These are phyloP conservation scores for Botrytis elliptica DNA, from an alignment of 2,329 filamentous ascomycete genomes.

Conservation along the genomic window DNA sequence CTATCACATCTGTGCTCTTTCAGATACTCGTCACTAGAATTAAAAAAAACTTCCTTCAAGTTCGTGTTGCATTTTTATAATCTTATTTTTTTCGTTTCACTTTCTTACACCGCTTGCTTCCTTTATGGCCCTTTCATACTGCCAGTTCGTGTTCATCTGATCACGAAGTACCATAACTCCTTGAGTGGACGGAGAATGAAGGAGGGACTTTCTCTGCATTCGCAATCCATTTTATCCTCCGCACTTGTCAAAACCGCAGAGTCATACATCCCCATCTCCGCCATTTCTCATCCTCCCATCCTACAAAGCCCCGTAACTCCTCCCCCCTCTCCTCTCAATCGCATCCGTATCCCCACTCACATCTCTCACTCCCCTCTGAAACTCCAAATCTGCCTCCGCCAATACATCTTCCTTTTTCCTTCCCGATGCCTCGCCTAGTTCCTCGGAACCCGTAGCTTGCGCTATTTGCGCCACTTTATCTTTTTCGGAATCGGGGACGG, in stretches of 20 bases:
- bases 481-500: not conserved
- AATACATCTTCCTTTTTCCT: not conserved
- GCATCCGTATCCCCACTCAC: not conserved
- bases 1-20: rapidly evolving
- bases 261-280: too few relatives aligned
- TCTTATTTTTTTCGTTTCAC: too few relatives aligned
- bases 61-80: not conserved
- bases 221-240: too few relatives aligned
- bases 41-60: not conserved
- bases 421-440: not conserved
- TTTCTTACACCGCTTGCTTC: too few relatives aligned
- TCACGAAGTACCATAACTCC: rapidly evolving
- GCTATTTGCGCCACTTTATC: not conserved
- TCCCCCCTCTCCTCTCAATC: not conserved
- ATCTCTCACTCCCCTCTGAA: not conserved
- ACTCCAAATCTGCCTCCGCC: not conserved
- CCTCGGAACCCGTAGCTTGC: not conserved
- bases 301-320: not conserved
- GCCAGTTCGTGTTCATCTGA: too few relatives aligned
- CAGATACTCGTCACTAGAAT: rapidly evolving
- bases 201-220: too few relatives aligned
- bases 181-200: rapidly evolving
- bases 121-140: too few relatives aligned
- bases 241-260: too few relatives aligned
- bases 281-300: not conserved